Evolutionary conservation across 352 stramenopile genomes (phyloP), one percentile per base, ranked within the genome.

Genomic region (Phytopythium vexans): DNA sequence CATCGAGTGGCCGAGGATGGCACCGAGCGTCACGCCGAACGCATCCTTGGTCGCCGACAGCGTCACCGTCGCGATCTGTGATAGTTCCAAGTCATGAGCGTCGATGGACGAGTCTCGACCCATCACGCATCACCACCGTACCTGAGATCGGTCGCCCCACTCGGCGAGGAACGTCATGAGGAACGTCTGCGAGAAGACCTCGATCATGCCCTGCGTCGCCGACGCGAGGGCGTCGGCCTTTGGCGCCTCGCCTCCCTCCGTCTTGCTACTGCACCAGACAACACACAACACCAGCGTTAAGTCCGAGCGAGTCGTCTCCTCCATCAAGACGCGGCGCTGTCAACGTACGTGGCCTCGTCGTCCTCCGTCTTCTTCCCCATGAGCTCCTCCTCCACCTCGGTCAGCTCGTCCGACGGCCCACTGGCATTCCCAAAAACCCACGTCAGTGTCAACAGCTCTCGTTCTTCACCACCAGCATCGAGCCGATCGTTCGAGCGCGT

Each of bases 81-180:
- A 27, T 2, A 27, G 21, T 27, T 27, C 21, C 21, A 27, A 27
- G 21, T 27, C 21, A 2, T 27, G 21, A 27, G 21, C 21, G 21
- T 27, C 21, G 21, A 27, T n/a, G 38, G n/a, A 42, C 38, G 11
- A 42, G 38, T 2, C 21, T 42, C 38, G 1, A 42, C 38, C n/a
- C 1, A n/a, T 39, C 8, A 38, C 7, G 4, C 10, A 31, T 41
- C 33, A 27, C 21, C 21, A 34, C 16, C 48, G 69, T 54, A 44
- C 40, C 68, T 99, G 96, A 33, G 94, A 99, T 35, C 97, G 94
- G 76, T 99, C 97, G 12, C 97, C 97, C 97, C 97, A 99, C 70
- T 99, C 97, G 0, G 97, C 97, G 51, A 99, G 71, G 64, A 99
- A 99, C 35, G 97, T 99, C 65, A 99, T 87, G 41, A 97, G 92